phyloP scores from a whole-genome alignment of 805 yeast species.

The Teunomyces gatunensis region DNA sequence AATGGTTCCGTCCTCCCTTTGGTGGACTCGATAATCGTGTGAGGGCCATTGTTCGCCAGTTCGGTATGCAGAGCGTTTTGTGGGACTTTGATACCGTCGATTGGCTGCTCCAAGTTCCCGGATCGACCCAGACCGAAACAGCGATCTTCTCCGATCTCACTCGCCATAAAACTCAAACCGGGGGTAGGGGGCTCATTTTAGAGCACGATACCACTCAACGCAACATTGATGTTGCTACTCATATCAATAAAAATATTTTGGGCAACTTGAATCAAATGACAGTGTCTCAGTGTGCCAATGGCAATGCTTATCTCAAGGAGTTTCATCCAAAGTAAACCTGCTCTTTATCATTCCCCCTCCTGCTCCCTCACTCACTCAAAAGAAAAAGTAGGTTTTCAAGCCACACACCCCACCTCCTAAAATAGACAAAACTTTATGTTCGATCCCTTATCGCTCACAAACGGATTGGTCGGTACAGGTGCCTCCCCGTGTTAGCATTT shows the following conservation, averaged over 20 bases:
- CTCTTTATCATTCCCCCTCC: too few species aligned
- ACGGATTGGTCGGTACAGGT: background rate
- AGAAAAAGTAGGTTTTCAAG: too few species aligned
- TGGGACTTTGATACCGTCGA: slow-evolving; percentile 94
- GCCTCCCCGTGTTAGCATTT: background rate
- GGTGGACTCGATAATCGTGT: slow-evolving; percentile 92
- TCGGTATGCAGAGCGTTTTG: slow-evolving; percentile 82
- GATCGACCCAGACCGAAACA: slow-evolving; percentile 43
- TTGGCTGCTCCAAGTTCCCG: slow-evolving; percentile 61
- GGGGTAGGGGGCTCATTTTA: slow-evolving; percentile 61
- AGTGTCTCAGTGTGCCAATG: slow-evolving; percentile 74
- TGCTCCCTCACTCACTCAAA: too few species aligned
- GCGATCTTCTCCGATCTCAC: slow-evolving; percentile 56
- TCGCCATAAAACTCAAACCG: slow-evolving; percentile 42
- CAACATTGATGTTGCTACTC: slow-evolving; percentile 69
- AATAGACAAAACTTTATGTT: background rate
- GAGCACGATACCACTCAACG: slow-evolving; percentile 77
- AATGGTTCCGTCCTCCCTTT: slow-evolving; percentile 95
- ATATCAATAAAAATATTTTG: slow-evolving; percentile 49
- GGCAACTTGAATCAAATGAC: slow-evolving; percentile 61
- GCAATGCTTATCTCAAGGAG: slow-evolving; percentile 56
- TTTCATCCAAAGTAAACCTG: slow-evolving; percentile 12
- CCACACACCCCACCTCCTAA: background rate
- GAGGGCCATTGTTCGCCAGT: slow-evolving; percentile 71
- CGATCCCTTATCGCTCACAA: background rate